phyloP scores from a whole-genome alignment of 164 flowering plant genomes.

The Nelumbo lutea region DNA sequence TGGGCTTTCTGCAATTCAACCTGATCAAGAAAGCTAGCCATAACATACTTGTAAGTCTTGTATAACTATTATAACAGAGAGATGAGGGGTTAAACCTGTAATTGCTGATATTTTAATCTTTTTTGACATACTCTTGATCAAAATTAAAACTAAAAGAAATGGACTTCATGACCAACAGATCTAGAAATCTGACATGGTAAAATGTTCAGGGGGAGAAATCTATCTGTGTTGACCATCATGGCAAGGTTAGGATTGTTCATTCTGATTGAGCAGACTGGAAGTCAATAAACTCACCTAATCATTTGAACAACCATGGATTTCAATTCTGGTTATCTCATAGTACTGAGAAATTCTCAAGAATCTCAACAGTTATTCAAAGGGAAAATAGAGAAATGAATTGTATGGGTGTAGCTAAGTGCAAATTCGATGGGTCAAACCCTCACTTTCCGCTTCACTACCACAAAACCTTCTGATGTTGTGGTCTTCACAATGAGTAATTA shows the following conservation, averaged over 20 bases:
- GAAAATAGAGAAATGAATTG: conserved; percentile 27
- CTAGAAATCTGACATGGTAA: conserved; percentile 64
- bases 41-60: not conserved
- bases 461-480: conserved; percentile 53
- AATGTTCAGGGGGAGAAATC: conserved; percentile 50
- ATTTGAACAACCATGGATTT: conserved; percentile 36
- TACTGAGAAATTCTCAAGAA: conserved; percentile 52
- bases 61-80: too few species aligned
- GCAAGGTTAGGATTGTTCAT: conserved; percentile 41
- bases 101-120: not conserved
- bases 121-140: not conserved
- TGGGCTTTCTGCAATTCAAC: conserved; percentile 45
- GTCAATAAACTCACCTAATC: conserved; percentile 45
- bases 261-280: conserved; percentile 66
- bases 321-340: conserved; percentile 46
- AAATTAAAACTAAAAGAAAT: not conserved
- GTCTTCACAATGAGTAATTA: conserved; percentile 30
- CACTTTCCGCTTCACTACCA: conserved; percentile 55
- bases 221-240: conserved; percentile 47
- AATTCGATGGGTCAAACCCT: conserved; percentile 55
- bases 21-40: not conserved
- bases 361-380: conserved; percentile 22
- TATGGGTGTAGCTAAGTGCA: conserved; percentile 46
- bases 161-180: conserved; percentile 24
- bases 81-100: too few species aligned